Base-by-base conservation (phyloP, 495 filamentous ascomycete genomes). In the Poronia punctata region DNA sequence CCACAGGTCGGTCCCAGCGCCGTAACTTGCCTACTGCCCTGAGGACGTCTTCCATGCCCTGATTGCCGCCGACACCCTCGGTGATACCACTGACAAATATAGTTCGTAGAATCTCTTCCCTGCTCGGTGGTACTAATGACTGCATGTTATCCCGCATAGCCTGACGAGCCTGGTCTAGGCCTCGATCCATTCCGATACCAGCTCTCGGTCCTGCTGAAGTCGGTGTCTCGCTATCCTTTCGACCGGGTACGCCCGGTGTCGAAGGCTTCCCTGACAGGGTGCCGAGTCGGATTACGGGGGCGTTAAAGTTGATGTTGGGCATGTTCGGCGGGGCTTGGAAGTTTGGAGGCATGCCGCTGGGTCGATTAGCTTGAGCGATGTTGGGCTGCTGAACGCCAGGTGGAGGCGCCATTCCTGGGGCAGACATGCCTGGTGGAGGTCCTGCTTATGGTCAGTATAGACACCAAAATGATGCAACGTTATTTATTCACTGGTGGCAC, bases 301-400 rank as follows among this genome's bases (percentile, higher is more conserved):
- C 93, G 58, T 83, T 92, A 65, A 96, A 95, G 66, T 99, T 96
- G 67, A 98, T 95, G 61, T 95, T 92, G 7, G 92, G 88, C 72
- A 96, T 83, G 56, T 92, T 95, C 29, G 87, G 68, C 16, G 89
- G 90, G 16, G 87, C 78, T 69, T 95, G 88, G 60, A 96, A 96
- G 59, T 82, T 83, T 21, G 83, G 68, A 40, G 86, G 84, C 48
- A 93, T 80, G 48, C 82, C 83, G 45, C 75, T 80, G 50, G 84
- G 84, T 67, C 85, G 80, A 61, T 79, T 82, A 64, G 75, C 70
- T 70, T 82, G 82, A 55, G 64, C 62, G 54, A 61, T 61, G 61
- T 75, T 84, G 40, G 76, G 68, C 66, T 82, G 83, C 53, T 84
- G 81, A 61, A 93, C 79, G 61, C 85, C 86, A 43, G 87, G 85